Evolutionary conservation across 164 flowering plant species (phyloP), one percentile per base, ranked within the genome.

Genomic region (Vitis labrusca): DNA sequence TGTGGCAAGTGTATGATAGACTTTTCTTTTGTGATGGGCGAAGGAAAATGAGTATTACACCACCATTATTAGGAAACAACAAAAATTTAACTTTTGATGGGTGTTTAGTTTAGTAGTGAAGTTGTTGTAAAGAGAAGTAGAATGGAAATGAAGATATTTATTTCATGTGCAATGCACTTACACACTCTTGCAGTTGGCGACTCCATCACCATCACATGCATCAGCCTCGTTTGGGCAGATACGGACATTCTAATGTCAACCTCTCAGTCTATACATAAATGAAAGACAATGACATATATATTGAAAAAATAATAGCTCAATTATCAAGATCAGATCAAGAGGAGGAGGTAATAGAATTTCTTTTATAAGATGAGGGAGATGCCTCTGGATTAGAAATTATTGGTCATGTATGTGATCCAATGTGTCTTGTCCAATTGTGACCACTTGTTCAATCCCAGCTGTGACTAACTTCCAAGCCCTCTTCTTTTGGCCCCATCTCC

Each of bases 371-470:
- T 59, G 66, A 12, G 67, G 61, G 67, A 78, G 77, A 75, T 80
- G 80, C 72, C 76, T 71, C 72, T 69, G 65, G 84, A 74, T 81
- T 64, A 71, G 76, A 63, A 76, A 85, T 81, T 80, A 86, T 79
- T 81, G 83, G 59, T 61, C 71, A 68, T 83, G 78, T 74, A 66
- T 59, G 65, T 77, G 70, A 78, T 67, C 80, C 80, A 69, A 75
- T 84, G 82, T 79, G 78, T 72, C 82, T 61, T 82, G 77, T 71
- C 80, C 81, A 83, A 53, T 72, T 76, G 48, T 77, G 77, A 65
- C 77, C 78, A 70, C 74, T 76, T 74, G 81, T 66, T 76, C 64
- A 64, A 62, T 50, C 79, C 83, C 86, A 87, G 86, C 86, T 84
- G 84, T 76, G 49, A 54, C 74, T 66, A 63, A 69, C 77, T 56